phyloP scores from a whole-genome alignment of 140 eudicot species.

The Erigeron philadelphicus region DNA sequence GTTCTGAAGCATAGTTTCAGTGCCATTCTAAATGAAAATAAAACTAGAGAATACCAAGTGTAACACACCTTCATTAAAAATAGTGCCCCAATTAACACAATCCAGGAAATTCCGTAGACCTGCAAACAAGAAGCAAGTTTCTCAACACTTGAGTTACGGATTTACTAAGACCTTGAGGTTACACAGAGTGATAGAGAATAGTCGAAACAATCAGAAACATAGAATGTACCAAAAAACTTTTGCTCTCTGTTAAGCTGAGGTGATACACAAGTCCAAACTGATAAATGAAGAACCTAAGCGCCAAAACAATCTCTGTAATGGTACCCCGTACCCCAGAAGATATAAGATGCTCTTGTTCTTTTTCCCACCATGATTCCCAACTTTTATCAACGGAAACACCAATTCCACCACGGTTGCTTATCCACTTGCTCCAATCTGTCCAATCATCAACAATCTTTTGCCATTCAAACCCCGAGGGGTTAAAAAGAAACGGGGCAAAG shows the following conservation, averaged over 20 bases:
- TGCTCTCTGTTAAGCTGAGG: conserved; percentile 44
- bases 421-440: conserved; percentile 83
- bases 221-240: conserved; percentile 57
- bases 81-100: conserved; percentile 49
- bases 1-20: neutral
- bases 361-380: conserved; percentile 94
- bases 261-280: conserved; percentile 75
- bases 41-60: neutral
- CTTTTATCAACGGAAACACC: conserved; percentile 67
- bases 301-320: conserved; percentile 49
- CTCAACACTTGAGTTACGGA: conserved; percentile 2
- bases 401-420: conserved; percentile 61
- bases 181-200: neutral
- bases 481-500: conserved; percentile 73
- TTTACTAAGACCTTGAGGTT: neutral
- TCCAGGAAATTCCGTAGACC: conserved; percentile 84
- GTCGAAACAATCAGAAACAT: neutral
- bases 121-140: conserved; percentile 28
- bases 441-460: conserved; percentile 80
- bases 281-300: conserved; percentile 59
- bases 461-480: conserved; percentile 84
- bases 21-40: conserved; percentile 7
- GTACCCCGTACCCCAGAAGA: conserved; percentile 59
- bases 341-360: conserved; percentile 59
- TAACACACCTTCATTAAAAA: conserved; percentile 62